These are phyloP conservation scores for Leucocoprinus leucothites DNA, from an alignment of 768 basidiomycete genomes.

Conservation along the genomic window DNA sequence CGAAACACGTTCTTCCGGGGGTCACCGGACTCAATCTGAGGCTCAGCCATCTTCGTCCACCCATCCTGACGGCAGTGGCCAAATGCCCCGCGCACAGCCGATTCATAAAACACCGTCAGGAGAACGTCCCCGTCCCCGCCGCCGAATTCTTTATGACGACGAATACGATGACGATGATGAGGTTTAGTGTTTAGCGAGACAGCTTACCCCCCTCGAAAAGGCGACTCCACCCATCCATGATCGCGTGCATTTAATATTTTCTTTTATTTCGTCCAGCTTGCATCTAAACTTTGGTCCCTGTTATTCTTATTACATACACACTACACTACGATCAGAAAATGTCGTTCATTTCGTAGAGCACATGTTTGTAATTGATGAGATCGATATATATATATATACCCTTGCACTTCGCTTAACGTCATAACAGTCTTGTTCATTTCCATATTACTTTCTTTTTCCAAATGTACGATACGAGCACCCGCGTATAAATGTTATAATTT, in stretches of 20 bases:
- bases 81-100: neutral
- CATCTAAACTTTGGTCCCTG: too few relatives aligned
- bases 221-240: too few relatives aligned
- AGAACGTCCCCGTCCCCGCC: neutral
- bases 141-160: neutral
- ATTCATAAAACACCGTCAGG: neutral
- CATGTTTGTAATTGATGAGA: too few relatives aligned
- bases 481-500: slow-evolving; percentile 18
- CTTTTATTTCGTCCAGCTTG: neutral
- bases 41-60: neutral
- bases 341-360: too few relatives aligned
- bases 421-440: neutral
- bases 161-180: neutral
- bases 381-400: too few relatives aligned
- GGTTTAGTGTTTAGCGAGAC: neutral
- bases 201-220: too few relatives aligned
- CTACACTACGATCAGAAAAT: too few relatives aligned
- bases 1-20: neutral
- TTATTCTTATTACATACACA: too few relatives aligned
- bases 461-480: slow-evolving; percentile 5
- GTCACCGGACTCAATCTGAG: neutral
- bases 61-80: neutral
- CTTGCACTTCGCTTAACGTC: neutral
- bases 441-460: slow-evolving; percentile 8
- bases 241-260: neutral